phyloP scores from a whole-genome alignment of 768 basidiomycete species.

The Antrodiella citrinella region DNA sequence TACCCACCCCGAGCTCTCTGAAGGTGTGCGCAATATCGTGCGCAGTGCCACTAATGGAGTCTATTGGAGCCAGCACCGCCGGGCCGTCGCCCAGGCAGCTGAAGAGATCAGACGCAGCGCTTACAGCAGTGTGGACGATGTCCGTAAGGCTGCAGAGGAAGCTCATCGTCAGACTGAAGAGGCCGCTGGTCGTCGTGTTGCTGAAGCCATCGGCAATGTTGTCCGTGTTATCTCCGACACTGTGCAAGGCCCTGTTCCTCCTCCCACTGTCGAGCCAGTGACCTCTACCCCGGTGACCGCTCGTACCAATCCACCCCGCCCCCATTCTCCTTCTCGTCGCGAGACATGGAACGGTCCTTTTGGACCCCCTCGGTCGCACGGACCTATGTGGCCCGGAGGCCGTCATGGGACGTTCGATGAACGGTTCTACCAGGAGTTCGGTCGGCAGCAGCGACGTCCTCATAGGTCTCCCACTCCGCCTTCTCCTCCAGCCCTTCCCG shows the following conservation, averaged over 20 bases:
- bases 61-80: slow-evolving; percentile 64
- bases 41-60: slow-evolving; percentile 53
- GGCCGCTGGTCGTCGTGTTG: slow-evolving; percentile 55
- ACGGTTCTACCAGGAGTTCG: too few species aligned
- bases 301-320: neutral
- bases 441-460: too few species aligned
- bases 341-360: slow-evolving; percentile 1
- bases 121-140: slow-evolving; percentile 22
- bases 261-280: slow-evolving; percentile 6
- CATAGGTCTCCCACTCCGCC: slow-evolving; percentile 18
- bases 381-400: neutral
- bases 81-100: slow-evolving; percentile 49
- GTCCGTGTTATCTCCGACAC: slow-evolving; percentile 37
- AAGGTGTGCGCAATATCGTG: slow-evolving; percentile 56
- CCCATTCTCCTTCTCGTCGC: neutral
- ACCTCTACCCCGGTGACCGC: slow-evolving; percentile 16
- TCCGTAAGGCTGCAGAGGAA: slow-evolving; percentile 33
- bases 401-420: neutral
- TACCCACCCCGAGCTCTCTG: slow-evolving; percentile 65
- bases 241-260: neutral
- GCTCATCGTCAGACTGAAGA: slow-evolving; percentile 46
- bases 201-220: slow-evolving; percentile 53
- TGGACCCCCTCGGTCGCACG: neutral
- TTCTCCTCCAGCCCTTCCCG: slow-evolving; percentile 2
- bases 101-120: slow-evolving; percentile 43